phyloP scores from a whole-genome alignment of 2,329 filamentous ascomycete genomes.

The Triangularia verruculosa region DNA sequence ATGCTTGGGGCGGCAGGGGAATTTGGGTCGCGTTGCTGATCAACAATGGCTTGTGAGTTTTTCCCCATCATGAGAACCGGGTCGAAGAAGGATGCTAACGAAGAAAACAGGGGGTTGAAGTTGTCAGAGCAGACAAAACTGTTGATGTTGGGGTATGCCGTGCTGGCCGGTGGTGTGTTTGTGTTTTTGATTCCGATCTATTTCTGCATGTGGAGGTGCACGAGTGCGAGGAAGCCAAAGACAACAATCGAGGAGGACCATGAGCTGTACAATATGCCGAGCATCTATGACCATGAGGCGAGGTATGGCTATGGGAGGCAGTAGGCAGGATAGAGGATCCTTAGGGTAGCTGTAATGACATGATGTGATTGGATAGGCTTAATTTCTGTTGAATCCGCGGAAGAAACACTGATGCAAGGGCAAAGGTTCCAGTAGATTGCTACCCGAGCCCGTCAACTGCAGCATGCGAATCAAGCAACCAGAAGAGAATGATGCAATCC shows the following conservation, averaged over 20 bases:
- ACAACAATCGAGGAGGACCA: constrained; percentile 18
- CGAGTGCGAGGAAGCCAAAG: constrained; percentile 12
- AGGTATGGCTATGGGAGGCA: neutral
- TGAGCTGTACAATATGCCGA: constrained; percentile 17
- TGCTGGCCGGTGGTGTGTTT: constrained; percentile 23
- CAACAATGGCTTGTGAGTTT: constrained; percentile 28
- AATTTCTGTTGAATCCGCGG: no score
- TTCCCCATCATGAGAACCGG: neutral
- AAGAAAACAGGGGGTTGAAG: constrained; percentile 24
- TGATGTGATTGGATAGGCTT: no score
- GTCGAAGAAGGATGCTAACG: neutral
- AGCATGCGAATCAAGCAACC: neutral
- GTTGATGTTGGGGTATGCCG: constrained; percentile 27
- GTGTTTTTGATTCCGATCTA: constrained; percentile 24
- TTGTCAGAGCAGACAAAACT: constrained; percentile 20
- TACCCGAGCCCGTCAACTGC: neutral
- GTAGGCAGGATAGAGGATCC: neutral
- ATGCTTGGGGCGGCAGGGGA: constrained; percentile 25
- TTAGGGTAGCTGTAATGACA: neutral
- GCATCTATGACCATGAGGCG: constrained; percentile 25
- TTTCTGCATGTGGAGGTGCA: constrained; percentile 25
- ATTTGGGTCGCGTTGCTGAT: constrained; percentile 29
- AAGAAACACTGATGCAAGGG: neutral
- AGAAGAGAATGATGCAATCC: neutral
- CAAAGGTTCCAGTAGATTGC: neutral